Base-by-base conservation (phyloP, 2,329 filamentous ascomycete species). In the Calonectria crousiana region DNA sequence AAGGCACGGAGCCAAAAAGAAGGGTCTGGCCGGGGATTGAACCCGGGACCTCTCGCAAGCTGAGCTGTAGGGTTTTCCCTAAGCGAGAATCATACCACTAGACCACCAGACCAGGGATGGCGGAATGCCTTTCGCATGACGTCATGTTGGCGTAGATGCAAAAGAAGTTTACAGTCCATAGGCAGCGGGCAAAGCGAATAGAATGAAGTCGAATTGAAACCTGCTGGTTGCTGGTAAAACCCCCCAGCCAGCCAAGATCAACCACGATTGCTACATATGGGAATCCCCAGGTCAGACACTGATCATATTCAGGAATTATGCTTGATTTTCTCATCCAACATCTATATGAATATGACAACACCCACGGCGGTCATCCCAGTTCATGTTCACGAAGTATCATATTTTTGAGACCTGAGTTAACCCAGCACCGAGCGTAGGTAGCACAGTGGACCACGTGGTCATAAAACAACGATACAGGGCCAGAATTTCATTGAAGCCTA, bases 71-170 rank as follows among this genome's bases (percentile, higher is more conserved):
- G 84, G 83, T 85, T 77, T 79, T 83, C 90, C 90, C 91, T 92
- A 92, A 92, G 91, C 90, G 90, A 91, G 90, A 92, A 92, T 92
- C 90, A 92, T 92, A 92, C 90, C 90, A 89, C 90, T 91, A 91
- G 90, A 91, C 89, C 89, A 91, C 84, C 85, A 86, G 85, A 86
- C 85, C 86, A 6, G 14, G 18, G 23, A 41, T 13, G 9, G n/a
- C 4, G n/a, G 4, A n/a, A 34, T 14, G 14, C 18, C n/a, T n/a
- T 4, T 34, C 30, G 30, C 52, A 56, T 56, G 28, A 56, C 52
- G 52, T 56, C 28, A 56, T 56, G 18, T 34, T 0, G 4, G 18
- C 11, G 18, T 10, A 2, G 28, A 0, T 20, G 16, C 6, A 32
- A 32, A 56, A n/a, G 8, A 6, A 32, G 16, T 34, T n/a, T 56